Evolutionary conservation across 2,329 filamentous ascomycete genomes (phyloP), one percentile per base, ranked within the genome.

Genomic region (Neonectria faginata): DNA sequence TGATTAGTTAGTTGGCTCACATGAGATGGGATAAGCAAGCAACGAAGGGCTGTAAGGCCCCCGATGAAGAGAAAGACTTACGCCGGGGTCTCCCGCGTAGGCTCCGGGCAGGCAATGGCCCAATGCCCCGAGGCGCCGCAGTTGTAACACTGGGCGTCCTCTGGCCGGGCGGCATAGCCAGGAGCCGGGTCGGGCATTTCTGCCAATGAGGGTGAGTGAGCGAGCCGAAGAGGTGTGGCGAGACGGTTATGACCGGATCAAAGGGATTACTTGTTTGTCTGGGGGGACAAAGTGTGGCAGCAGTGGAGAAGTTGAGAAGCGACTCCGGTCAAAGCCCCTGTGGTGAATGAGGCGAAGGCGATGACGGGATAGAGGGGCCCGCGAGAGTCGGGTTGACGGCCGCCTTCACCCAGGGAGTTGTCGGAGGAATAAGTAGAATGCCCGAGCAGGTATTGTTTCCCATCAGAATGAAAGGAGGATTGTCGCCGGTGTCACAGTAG

Each of bases 101-200:
- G 80, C 64, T 86, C 82, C 8, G 84, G 85, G 71, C 85, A 88
- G 54, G 83, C 84, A 57, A 86, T 76, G 12, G 83, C 78, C 79
- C 84, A 87, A 71, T 88, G 86, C 4, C 83, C 83, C 31, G 77
- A 75, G 52, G 76, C 73, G 57, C 84, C 84, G 69, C 86, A 88
- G 70, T 86, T 87, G 73, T 86, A 87, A 74, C 86, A 88, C 67
- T 80, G 75, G 54, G 79, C 71, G 62, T 80, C 78, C 50, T 79
- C 77, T 29, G 77, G 64, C 25, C 72, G 77, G 63, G 74, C 69
- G 42, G 64, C 57, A 53, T 77, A 72, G 63, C 72, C 72, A 58
- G 74, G 65, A 53, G 70, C 64, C 57, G 77, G 60, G 42, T 75
- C 73, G 44, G 76, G 55, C 78, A 79, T 79, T 25, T 55, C 57